A percentile compares a stretch with the other conserved stretches of the same genome.
phyloP scores from a whole-genome alignment of 768 basidiomycete species.

The Leccinellum albellum region DNA sequence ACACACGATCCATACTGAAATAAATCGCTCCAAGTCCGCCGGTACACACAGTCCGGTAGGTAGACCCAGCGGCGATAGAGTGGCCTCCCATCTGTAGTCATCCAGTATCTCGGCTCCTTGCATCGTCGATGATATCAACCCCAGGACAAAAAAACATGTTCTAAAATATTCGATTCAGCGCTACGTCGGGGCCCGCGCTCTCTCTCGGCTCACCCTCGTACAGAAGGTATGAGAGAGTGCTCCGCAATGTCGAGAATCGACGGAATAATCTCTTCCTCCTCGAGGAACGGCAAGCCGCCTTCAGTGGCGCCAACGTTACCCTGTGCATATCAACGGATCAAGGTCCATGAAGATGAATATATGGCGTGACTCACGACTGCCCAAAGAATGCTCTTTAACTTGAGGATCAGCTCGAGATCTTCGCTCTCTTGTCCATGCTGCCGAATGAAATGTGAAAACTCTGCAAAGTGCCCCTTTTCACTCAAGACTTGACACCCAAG shows the following conservation, averaged over 20 bases:
- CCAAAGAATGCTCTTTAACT: conserved; percentile 95
- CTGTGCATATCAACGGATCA: conserved; percentile 37
- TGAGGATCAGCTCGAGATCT: conserved; percentile 80
- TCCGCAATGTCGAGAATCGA: conserved; percentile 89
- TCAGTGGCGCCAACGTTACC: conserved; percentile 91
- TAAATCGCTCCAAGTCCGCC: conserved; percentile 74
- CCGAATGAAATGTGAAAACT: conserved; percentile 88
- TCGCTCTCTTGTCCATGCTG: conserved; percentile 81
- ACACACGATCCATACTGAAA: conserved; percentile 52
- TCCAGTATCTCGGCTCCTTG: conserved; percentile 92
- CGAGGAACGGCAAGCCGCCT: conserved; percentile 89
- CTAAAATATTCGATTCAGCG: conserved; percentile 39
- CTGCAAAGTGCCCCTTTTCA: conserved; percentile 86
- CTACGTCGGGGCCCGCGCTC: not conserved
- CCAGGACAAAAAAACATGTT: conserved; percentile 94
- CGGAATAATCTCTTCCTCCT: conserved; percentile 92
- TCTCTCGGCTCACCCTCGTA: conserved; percentile 72
- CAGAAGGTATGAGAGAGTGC: conserved; percentile 82
- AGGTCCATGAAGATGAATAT: not conserved
- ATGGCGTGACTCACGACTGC: conserved; percentile 72
- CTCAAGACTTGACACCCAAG: conserved; percentile 88
- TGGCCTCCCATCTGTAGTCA: conserved; percentile 92
- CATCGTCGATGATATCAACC: conserved; percentile 85
- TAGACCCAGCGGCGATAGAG: conserved; percentile 76
- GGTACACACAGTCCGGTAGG: conserved; percentile 93